These are phyloP conservation scores for Nepenthes gracilis DNA, from an alignment of 148 eudicot genomes.

Conservation along the genomic window DNA sequence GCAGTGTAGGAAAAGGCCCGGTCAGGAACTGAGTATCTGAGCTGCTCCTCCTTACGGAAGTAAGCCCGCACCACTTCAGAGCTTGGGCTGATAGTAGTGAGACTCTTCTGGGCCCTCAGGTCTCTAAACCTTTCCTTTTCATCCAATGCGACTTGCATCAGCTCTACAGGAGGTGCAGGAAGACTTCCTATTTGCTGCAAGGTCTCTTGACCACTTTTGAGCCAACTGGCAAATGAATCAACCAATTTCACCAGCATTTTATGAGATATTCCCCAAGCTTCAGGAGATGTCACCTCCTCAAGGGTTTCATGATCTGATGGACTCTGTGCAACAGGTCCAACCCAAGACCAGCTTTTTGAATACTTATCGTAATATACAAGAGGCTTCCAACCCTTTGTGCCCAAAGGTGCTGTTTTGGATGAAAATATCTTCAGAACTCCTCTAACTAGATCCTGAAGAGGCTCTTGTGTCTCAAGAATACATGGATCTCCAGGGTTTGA, in stretches of 20 bases:
- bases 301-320: constrained; percentile 31
- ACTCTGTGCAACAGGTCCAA: constrained; percentile 45
- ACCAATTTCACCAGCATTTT: constrained; percentile 88
- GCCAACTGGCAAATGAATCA: constrained; percentile 93
- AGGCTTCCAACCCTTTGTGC: constrained; percentile 95
- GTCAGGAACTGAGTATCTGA: constrained; percentile 83
- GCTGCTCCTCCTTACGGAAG: constrained; percentile 74
- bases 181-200: constrained; percentile 83
- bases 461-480: constrained; percentile 89
- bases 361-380: constrained; percentile 61
- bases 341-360: constrained; percentile 79
- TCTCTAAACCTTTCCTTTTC: constrained; percentile 92
- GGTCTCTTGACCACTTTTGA: constrained; percentile 85
- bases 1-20: constrained; percentile 94
- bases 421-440: constrained; percentile 82
- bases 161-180: constrained; percentile 68
- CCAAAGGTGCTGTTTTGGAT: constrained; percentile 78
- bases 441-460: constrained; percentile 84
- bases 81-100: constrained; percentile 65
- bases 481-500: constrained; percentile 84
- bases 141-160: constrained; percentile 62
- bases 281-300: constrained; percentile 80
- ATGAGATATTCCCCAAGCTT: constrained; percentile 73
- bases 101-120: constrained; percentile 90
- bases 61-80: constrained; percentile 75